A percentile compares a stretch with the other conserved stretches of the same genome.
Conservation (phyloP, 73 alveolate genomes). For the Paramecium caudatum region DNA sequence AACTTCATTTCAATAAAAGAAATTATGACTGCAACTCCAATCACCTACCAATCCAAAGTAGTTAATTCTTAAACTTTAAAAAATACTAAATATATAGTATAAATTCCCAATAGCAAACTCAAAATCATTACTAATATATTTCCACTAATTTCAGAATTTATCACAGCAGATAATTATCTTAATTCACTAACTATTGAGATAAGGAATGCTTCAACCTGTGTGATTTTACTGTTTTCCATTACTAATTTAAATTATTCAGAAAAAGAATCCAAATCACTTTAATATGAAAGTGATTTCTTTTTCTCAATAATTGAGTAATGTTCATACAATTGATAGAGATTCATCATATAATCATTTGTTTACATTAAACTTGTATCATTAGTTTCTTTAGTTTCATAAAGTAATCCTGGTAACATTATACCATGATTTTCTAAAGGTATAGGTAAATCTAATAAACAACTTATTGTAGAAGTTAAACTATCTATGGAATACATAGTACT, state of each 20-base stretch:
- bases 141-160: slow-evolving; percentile 28
- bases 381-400: not conserved
- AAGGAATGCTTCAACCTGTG: not conserved
- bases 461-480: slow-evolving; percentile 12
- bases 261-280: not conserved
- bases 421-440: slow-evolving; percentile 64
- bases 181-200: not conserved
- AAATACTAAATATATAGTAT: not conserved
- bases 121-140: not conserved
- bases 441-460: slow-evolving; percentile 36
- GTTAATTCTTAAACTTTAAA: not conserved
- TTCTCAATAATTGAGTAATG: slow-evolving; percentile 1
- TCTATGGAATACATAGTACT: slow-evolving; percentile 17
- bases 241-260: not conserved
- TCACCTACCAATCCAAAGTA: not conserved
- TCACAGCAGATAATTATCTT: not conserved
- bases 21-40: not conserved
- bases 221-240: not conserved
- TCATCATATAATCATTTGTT: slow-evolving; percentile 7
- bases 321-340: not conserved
- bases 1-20: not conserved
- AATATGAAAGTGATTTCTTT: not conserved
- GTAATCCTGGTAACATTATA: slow-evolving; percentile 41
- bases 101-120: not conserved
- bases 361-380: not conserved